Conservation (phyloP, 805 yeast species). For the Ogataea chonburiensis region DNA sequence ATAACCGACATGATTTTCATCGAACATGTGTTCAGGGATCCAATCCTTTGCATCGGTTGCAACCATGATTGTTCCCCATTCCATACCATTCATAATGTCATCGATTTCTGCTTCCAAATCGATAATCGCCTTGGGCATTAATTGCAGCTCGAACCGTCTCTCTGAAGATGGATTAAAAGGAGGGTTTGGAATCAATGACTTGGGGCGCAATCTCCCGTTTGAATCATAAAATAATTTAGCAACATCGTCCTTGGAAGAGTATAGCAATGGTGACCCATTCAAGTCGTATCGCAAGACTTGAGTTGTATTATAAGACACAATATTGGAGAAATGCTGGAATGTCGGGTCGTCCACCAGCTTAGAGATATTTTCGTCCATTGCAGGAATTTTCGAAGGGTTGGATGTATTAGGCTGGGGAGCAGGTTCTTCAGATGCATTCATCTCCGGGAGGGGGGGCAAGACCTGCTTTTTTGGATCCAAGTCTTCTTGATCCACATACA, state of each 20-base stretch:
- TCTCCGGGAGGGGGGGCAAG: slow-evolving; percentile 43
- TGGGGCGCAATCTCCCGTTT: slow-evolving; percentile 25
- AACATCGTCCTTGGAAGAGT: slow-evolving; percentile 59
- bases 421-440: slow-evolving; percentile 9
- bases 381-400: slow-evolving; percentile 31
- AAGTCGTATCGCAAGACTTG: slow-evolving; percentile 86
- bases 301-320: slow-evolving; percentile 75
- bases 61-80: slow-evolving; percentile 93
- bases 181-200: slow-evolving; percentile 52
- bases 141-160: slow-evolving; percentile 78
- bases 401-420: slow-evolving; percentile 12
- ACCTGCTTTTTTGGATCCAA: slow-evolving; percentile 49
- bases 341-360: slow-evolving; percentile 67
- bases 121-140: slow-evolving; percentile 91
- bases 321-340: slow-evolving; percentile 75
- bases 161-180: slow-evolving; percentile 56
- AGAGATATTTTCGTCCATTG: slow-evolving; percentile 47
- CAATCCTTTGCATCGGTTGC: slow-evolving; percentile 69
- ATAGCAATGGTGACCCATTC: slow-evolving; percentile 75
- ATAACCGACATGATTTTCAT: slow-evolving; percentile 62
- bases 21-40: slow-evolving; percentile 46
- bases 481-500: slow-evolving; percentile 72
- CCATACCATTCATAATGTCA: slow-evolving; percentile 74
- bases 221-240: slow-evolving; percentile 41
- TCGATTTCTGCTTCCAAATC: slow-evolving; percentile 61